phyloP scores from a whole-genome alignment of 2,329 filamentous ascomycete species.

The Cladophialophora exuberans region DNA sequence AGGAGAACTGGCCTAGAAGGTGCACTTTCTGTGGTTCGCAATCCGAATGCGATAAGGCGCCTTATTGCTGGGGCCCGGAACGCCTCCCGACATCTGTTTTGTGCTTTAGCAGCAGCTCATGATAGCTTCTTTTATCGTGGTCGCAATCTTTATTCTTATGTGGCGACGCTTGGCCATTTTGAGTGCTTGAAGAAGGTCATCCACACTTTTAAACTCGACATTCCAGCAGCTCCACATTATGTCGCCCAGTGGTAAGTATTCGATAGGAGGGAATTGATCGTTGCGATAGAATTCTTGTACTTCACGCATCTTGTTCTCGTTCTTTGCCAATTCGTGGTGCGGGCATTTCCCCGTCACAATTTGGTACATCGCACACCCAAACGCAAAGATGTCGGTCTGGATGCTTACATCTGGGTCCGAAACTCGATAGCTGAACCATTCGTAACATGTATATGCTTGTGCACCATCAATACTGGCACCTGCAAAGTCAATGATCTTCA shows the following conservation, averaged over 20 bases:
- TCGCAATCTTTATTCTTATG: no score
- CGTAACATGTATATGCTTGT: slow-evolving; percentile 12
- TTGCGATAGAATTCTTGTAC: neutral
- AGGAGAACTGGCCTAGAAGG: no score
- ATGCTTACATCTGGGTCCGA: slow-evolving; percentile 1
- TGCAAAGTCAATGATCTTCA: slow-evolving; percentile 19
- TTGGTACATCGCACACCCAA: slow-evolving; percentile 6
- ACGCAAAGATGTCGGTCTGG: slow-evolving; percentile 9
- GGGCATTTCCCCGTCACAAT: slow-evolving; percentile 11
- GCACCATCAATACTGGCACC: slow-evolving; percentile 13
- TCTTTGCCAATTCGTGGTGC: slow-evolving; percentile 14
- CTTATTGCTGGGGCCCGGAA: no score
- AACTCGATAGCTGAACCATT: slow-evolving; percentile 25
- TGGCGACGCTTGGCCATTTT: no score
- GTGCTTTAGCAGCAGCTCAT: no score
- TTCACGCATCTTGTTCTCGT: neutral
- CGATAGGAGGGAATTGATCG: slow-evolving; percentile 15
- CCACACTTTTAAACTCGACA: slow-evolving; percentile 16
- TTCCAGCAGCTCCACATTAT: slow-evolving; percentile 18
- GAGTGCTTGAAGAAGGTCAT: slow-evolving; percentile 7
- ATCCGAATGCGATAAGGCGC: no score
- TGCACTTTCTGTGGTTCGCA: no score
- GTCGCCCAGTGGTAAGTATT: slow-evolving; percentile 12
- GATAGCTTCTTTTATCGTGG: no score
- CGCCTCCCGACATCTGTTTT: no score